Base-by-base conservation (phyloP, 2,329 filamentous ascomycete species). In the Dothidotthia symphoricarpi region DNA sequence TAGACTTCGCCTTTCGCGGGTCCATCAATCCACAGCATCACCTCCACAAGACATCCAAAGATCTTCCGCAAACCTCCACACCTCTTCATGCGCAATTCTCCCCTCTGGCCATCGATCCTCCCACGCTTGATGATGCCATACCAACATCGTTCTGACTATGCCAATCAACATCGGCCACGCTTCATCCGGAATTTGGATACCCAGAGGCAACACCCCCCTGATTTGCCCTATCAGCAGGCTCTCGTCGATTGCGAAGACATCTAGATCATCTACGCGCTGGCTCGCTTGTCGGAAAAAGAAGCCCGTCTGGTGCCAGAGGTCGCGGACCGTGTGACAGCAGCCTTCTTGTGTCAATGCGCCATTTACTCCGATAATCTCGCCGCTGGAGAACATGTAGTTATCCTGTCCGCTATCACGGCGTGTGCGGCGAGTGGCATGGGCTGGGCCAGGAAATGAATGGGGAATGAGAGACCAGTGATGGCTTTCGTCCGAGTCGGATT, bases 291-390 rank as follows among this genome's bases (percentile, higher is more conserved):
- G 14, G 13, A 34, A 33, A 9, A 45, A 38, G 8, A 13, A 15
- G 5, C 15, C 17, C 4, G 31, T 45, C 10, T 31, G 17, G 32
- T 34, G 16, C 34, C 39, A 46, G 2, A 48, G 16, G 10, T 34
- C 16, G 7, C 32, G 12, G 6, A 45, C 22, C 2, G 45, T n/a
- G 8, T 24, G 12, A 6, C 19, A n/a, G 15, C 36, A 43, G 8
- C 37, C 35, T 7, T 28, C 27, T 1, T 1, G 28, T 3, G 22
- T 48, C 6, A 41, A 16, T 6, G n/a, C n/a, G 7, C 32, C 34
- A 13, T 45, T 28, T 1, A 39, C 9, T 1, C 35, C 45, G 2
- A 48, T 30, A 3, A 49, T 36, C 3, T 40, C 28, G 6, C 34
- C 25, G 8, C 22, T 17, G 11, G 36, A 16, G 15, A 31, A 41